Conservation (phyloP, 768 basidiomycete genomes). For the Lentinula edodes region DNA sequence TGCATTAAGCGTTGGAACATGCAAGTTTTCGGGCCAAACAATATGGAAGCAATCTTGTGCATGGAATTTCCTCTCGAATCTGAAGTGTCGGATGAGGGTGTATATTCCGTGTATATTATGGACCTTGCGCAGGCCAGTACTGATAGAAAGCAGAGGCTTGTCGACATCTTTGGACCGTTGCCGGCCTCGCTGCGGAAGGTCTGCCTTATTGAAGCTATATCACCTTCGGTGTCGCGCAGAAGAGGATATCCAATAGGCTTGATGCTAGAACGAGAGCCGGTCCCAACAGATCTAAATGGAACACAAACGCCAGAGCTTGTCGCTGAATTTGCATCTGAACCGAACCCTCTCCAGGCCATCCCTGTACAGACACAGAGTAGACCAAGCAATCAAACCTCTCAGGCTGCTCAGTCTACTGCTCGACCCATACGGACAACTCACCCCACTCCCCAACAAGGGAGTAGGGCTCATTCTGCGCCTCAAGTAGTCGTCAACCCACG, state of each 20-base stretch:
- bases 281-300: neutral
- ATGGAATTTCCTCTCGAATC: neutral
- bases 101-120: slow-evolving; percentile 3
- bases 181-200: neutral
- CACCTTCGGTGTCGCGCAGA: neutral
- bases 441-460: neutral
- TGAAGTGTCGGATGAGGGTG: neutral
- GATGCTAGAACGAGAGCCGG: neutral
- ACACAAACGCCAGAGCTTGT: neutral
- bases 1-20: neutral
- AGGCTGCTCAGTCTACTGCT: neutral
- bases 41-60: neutral
- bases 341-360: neutral
- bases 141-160: neutral
- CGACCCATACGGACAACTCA: neutral
- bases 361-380: neutral
- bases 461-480: no score
- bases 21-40: neutral
- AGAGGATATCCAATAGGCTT: neutral
- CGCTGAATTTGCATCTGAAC: no score
- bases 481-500: neutral
- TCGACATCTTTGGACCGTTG: neutral
- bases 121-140: neutral
- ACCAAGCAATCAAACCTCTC: neutral
- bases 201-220: neutral